These are phyloP conservation scores for Alternaria panax DNA, from an alignment of 2,329 filamentous ascomycete genomes.

Conservation along the genomic window DNA sequence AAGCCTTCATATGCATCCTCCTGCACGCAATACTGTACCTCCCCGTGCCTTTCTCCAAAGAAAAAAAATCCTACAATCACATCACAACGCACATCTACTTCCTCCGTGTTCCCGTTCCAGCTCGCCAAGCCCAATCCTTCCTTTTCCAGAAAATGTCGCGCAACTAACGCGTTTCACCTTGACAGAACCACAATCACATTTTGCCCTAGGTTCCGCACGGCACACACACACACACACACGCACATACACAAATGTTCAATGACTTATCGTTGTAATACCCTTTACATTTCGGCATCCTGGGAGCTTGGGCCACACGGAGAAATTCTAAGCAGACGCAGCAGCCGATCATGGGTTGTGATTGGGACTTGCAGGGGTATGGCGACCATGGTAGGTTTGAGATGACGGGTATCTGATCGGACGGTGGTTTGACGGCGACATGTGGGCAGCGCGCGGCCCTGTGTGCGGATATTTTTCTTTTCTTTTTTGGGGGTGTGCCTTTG, in stretches of 20 bases:
- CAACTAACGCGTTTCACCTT: neutral
- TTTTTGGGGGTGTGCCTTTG: too few species aligned
- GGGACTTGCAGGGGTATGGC: neutral
- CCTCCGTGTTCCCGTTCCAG: too few species aligned
- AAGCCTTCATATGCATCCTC: constrained; percentile 15
- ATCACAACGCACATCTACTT: neutral
- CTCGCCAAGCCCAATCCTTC: neutral
- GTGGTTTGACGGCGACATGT: neutral
- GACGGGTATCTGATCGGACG: constrained; percentile 4
- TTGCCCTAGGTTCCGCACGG: neutral
- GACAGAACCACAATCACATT: neutral
- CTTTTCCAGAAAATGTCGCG: neutral
- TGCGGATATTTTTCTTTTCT: neutral
- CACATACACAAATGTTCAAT: too few species aligned
- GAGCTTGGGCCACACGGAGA: neutral
- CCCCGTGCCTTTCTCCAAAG: neutral
- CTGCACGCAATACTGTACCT: neutral
- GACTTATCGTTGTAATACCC: neutral
- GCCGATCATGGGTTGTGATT: neutral
- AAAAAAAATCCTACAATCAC: neutral
- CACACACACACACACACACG: too few species aligned
- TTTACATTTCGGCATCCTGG: neutral
- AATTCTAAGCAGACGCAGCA: neutral
- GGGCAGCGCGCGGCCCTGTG: neutral
- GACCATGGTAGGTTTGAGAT: neutral